Conservation (phyloP, 306 rosid genomes). For the Cercis canadensis region DNA sequence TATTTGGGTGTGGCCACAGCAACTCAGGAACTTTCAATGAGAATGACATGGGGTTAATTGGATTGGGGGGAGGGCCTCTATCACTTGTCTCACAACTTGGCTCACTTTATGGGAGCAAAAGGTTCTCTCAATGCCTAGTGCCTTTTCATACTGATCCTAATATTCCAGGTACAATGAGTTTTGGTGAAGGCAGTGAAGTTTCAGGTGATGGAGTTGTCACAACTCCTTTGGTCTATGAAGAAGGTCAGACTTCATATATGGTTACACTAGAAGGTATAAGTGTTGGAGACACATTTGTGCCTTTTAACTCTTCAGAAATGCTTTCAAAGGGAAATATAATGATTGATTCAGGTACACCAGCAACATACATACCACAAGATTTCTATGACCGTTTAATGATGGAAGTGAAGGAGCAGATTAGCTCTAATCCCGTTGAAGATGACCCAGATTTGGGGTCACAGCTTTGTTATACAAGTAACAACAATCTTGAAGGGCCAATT, state of each 20-base stretch:
- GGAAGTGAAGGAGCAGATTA: slow-evolving; percentile 50
- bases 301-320: slow-evolving; percentile 39
- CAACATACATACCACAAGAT: slow-evolving; percentile 58
- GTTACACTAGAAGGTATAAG: slow-evolving; percentile 64
- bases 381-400: slow-evolving; percentile 46
- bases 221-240: slow-evolving; percentile 52
- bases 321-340: slow-evolving; percentile 52
- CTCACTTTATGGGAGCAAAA: slow-evolving; percentile 44
- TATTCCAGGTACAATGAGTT: slow-evolving; percentile 47
- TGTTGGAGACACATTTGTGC: slow-evolving; percentile 54
- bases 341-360: slow-evolving; percentile 68
- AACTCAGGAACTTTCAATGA: slow-evolving; percentile 58
- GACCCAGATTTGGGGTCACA: slow-evolving; percentile 60
- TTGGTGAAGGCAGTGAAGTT: slow-evolving; percentile 63
- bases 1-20: slow-evolving; percentile 65
- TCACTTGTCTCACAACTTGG: slow-evolving; percentile 66
- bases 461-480: slow-evolving; percentile 53
- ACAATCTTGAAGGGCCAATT: slow-evolving; percentile 48
- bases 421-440: slow-evolving; percentile 41
- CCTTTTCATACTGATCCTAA: slow-evolving; percentile 59
- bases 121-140: slow-evolving; percentile 63
- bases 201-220: slow-evolving; percentile 58
- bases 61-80: slow-evolving; percentile 59
- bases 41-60: slow-evolving; percentile 67
- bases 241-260: slow-evolving; percentile 49